phyloP scores from a whole-genome alignment of 139 green algal species.

The Desmodesmus armatus region DNA sequence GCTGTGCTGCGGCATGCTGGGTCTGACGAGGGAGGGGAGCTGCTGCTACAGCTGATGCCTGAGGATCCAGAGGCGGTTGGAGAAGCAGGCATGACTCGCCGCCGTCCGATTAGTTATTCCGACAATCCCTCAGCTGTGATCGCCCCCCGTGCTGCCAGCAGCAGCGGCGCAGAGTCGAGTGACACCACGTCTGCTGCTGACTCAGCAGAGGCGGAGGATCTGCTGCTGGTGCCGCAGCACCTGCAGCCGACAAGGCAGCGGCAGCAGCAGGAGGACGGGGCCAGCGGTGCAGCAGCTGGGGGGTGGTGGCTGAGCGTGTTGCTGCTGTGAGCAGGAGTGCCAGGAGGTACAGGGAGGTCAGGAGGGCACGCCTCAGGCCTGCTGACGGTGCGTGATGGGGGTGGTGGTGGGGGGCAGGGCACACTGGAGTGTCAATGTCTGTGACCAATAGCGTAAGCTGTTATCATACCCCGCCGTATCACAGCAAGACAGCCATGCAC shows the following conservation, averaged over 20 bases:
- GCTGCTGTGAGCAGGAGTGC: neutral
- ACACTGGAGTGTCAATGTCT: neutral
- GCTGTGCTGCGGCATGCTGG: slow-evolving; percentile 15
- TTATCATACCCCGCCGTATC: too few relatives aligned
- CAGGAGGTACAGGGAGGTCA: slow-evolving; percentile 5
- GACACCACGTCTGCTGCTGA: neutral
- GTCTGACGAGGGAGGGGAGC: neutral
- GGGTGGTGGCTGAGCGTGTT: neutral
- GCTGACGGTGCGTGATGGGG: neutral
- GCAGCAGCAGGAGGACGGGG: slow-evolving; percentile 6
- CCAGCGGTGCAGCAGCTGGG: neutral
- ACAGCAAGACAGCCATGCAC: too few relatives aligned
- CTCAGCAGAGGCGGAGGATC: neutral
- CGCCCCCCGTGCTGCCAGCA: neutral
- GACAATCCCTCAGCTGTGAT: neutral
- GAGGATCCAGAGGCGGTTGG: slow-evolving; percentile 6
- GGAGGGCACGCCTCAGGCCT: neutral
- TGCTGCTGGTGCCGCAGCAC: neutral
- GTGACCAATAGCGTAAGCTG: neutral
- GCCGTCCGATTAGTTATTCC: neutral
- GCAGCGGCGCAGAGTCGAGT: neutral
- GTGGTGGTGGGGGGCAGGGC: too few relatives aligned
- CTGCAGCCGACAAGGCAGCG: neutral
- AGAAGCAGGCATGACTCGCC: too few relatives aligned
- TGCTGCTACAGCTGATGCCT: slow-evolving; percentile 10